Evolutionary conservation across 2,329 filamentous ascomycete genomes (phyloP).

Genomic region (Sporothrix pseudoabietina): DNA sequence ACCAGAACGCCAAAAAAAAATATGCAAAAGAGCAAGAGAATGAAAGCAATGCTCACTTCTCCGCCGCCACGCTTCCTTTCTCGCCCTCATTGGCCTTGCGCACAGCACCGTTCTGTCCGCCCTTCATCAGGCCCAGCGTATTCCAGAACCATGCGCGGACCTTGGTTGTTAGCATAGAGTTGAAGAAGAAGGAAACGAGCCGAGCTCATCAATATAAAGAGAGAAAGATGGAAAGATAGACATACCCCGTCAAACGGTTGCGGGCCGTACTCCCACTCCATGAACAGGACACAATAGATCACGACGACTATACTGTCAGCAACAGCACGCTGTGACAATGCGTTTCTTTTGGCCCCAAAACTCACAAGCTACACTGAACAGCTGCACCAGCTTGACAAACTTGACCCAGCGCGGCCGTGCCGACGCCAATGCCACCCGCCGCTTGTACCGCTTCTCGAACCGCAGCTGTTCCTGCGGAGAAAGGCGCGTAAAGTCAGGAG

Average conservation of each 20-base stretch:
- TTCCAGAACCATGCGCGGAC: slow-evolving; percentile 38
- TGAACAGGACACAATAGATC: slow-evolving; percentile 62
- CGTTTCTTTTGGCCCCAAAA: slow-evolving; percentile 25
- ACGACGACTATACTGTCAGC: slow-evolving; percentile 49
- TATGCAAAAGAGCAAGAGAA: neutral
- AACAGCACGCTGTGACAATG: no score
- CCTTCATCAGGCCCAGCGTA: slow-evolving; percentile 29
- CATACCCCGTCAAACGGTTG: slow-evolving; percentile 51
- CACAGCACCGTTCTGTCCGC: slow-evolving; percentile 23
- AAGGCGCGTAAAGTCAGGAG: slow-evolving; percentile 72
- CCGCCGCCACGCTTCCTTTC: neutral
- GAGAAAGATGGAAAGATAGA: neutral
- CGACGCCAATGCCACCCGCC: slow-evolving; percentile 64
- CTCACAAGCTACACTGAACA: slow-evolving; percentile 59
- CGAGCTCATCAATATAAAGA: neutral
- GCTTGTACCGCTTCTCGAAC: slow-evolving; percentile 77
- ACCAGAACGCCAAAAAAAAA: neutral
- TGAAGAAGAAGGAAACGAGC: neutral
- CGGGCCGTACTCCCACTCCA: slow-evolving; percentile 56
- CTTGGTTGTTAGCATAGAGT: slow-evolving; percentile 29
- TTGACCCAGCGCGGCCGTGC: slow-evolving; percentile 67
- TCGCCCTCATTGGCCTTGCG: neutral
- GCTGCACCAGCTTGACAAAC: slow-evolving; percentile 65
- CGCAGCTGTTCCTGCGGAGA: slow-evolving; percentile 72
- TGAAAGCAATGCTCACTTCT: neutral